Base-by-base conservation (phyloP, 176 grass and related monocot species). In the Hyparrhenia diplandra region DNA sequence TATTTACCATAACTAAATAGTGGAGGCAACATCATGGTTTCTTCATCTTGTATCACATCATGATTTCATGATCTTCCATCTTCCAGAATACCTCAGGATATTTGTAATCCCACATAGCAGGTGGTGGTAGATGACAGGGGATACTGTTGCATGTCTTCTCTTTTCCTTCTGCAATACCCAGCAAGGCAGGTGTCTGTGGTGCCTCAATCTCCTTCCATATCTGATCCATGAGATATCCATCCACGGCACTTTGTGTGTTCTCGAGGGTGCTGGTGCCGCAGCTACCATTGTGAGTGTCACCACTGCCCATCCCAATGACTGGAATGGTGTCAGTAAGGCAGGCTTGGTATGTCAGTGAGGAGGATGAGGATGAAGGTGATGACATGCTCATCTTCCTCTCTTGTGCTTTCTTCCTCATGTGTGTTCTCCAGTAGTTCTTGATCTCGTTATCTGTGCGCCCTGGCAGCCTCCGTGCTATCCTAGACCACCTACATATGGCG, bases 351-450 rank as follows among this genome's bases (percentile, higher is more conserved):
- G 86, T 91, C 39, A 93, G 40, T 16, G 88, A 93, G 4, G 91
- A 93, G 0, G 90, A 85, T 32, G 90, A 88, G 8, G 82, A 88
- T 1, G 94, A 97, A 73, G 88, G 80, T 43, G 90, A 87, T 43
- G 90, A 83, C 42, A 78, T 45, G 59, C 69, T 79, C 7, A 45
- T 69, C 83, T 88, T 97, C 35, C 71, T 79, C 76, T 93, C 94
- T 60, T 97, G 94, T 27, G 94, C 94, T 86, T 91, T 93, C 83
- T 97, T 97, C 30, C 94, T 97, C 94, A 97, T 93, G 76, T 93
- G 94, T 42, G 94, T 97, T 71, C 93, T 90, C 93, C 93, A 97
- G 80, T 93, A 97, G 73, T 97, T 97, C 80, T 97, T 97, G 77
- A 97, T 93, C 86, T 97, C 93, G 23, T 97, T 97, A 70, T 97